Evolutionary conservation across 2,329 filamentous ascomycete species (phyloP), one percentile per base, ranked within the genome.

Genomic region (Penicillium sp.): DNA sequence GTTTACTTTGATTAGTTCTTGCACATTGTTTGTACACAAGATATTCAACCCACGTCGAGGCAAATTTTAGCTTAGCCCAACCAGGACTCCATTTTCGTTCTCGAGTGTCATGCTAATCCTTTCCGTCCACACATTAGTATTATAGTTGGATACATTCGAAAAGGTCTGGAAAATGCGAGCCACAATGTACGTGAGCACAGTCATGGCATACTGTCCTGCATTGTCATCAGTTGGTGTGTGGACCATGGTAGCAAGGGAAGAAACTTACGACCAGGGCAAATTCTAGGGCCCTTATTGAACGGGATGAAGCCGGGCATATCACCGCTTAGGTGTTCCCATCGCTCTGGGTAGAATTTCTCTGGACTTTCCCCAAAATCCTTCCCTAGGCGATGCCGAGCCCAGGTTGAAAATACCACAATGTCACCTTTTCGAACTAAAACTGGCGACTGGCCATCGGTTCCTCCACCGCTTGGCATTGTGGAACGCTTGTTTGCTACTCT

Each of bases 1-100:
- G 13, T 29, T 8, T 12, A 17, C 12, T 22, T n/a, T 22, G 13
- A 45, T 39, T 17, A 12, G n/a, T 45, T 15, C 6, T 22, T 21
- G 4, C 1, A n/a, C 2, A 7, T 13, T 3, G 15, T 26, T 22
- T 8, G 15, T 5, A 12, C 15, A 6, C 17, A 19, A 29, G 3
- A 38, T 28, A 22, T 15, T n/a, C 8, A 13, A n/a, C 5, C 6
- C 6, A n/a, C 13, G 7, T 12, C 19, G 22, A 28, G 3, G 28
- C 4, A 22, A 24, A 28, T 8, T 37, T 59, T 22, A 48, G 22
- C 37, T 37, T 28, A 48, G 28, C n/a, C 31, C 45, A 10, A 55
- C 44, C 5, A 55, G 21, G 2, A 55, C 54, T 22, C 54, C 50
- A 37, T 56, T 53, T 13, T 53, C 47, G 34, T 55, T 56, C 43